These are phyloP conservation scores for Carex myosuroides DNA, from an alignment of 176 grass and related monocot genomes.

Conservation along the genomic window DNA sequence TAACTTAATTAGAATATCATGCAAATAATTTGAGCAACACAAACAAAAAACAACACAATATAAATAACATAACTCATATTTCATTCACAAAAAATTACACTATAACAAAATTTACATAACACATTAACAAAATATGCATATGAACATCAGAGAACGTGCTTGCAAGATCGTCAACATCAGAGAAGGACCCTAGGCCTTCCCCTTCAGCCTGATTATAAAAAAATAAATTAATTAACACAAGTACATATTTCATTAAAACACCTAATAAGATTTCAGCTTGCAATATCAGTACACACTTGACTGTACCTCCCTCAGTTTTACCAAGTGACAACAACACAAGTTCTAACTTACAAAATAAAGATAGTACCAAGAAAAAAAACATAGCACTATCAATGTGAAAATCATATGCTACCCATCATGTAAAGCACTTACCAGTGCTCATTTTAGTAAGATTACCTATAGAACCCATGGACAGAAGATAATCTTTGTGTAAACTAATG, in stretches of 20 bases:
- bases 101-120: too few species aligned
- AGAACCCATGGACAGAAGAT: background rate
- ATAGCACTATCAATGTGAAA: background rate
- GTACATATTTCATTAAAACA: background rate
- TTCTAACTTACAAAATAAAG: background rate
- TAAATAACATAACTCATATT: too few species aligned
- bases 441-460: background rate
- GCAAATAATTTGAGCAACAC: too few species aligned
- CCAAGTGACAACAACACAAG: background rate
- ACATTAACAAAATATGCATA: too few species aligned
- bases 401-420: background rate
- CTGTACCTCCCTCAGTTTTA: background rate
- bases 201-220: conserved; percentile 29
- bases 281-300: background rate
- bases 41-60: too few species aligned
- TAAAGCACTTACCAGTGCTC: background rate
- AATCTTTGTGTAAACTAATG: background rate
- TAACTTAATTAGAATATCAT: too few species aligned
- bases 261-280: background rate
- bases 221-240: background rate
- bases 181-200: conserved; percentile 35
- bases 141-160: conserved; percentile 31
- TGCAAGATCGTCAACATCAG: conserved; percentile 53
- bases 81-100: too few species aligned
- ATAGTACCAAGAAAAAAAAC: background rate